Evolutionary conservation across 2,329 filamentous ascomycete species (phyloP).

Genomic region (Cladosporium sp.): DNA sequence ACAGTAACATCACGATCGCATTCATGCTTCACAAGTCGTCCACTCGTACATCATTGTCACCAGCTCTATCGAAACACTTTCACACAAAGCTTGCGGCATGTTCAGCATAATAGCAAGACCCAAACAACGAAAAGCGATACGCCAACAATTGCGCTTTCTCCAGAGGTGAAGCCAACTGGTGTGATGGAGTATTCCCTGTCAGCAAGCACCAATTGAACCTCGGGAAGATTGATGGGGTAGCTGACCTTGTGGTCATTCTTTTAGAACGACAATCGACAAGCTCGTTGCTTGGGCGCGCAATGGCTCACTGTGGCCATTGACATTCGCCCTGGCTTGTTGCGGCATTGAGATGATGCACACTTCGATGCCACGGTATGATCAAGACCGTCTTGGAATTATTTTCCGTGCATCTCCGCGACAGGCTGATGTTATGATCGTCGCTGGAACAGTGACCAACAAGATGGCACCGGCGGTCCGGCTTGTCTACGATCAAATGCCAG

Average conservation of each 20-base stretch:
- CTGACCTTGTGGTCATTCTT: no score
- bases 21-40: no score
- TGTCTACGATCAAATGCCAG: slow-evolving; percentile 91
- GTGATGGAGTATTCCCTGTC: not conserved
- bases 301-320: slow-evolving; percentile 82
- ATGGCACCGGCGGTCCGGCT: slow-evolving; percentile 85
- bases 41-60: no score
- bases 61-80: no score
- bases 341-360: slow-evolving; percentile 91
- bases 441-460: slow-evolving; percentile 90
- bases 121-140: no score
- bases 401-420: slow-evolving; percentile 84
- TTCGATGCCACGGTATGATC: slow-evolving; percentile 82
- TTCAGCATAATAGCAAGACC: no score
- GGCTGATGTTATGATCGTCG: slow-evolving; percentile 90
- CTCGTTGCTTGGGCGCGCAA: slow-evolving; percentile 81
- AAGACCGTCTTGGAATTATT: slow-evolving; percentile 83
- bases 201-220: not conserved
- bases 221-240: no score
- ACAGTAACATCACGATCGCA: no score
- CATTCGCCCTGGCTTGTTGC: slow-evolving; percentile 83
- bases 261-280: slow-evolving; percentile 70
- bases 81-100: no score
- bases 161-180: slow-evolving; percentile 3
- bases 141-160: no score